Base-by-base conservation (phyloP, 1,139 yeast genomes). In the Protomyces inouyei region DNA sequence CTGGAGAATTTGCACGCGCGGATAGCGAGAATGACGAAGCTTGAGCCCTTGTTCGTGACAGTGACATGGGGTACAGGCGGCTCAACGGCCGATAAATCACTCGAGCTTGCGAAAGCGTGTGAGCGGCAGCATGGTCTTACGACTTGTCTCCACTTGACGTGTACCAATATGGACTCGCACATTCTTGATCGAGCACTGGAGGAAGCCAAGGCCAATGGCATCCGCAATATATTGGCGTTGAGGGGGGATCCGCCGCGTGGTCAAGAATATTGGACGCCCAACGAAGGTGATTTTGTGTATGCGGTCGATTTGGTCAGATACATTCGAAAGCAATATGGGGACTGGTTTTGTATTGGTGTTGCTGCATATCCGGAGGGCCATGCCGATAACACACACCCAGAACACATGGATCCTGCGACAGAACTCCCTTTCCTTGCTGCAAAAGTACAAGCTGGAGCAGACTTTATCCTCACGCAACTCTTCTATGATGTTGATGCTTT, bases 31-130 rank as follows among this genome's bases (percentile, higher is more conserved):
- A 87, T 93, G 95, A 84, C 88, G 72, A 87, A 88, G 2, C 78
- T 93, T 69, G 92, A 91, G 64, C 98, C 98, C 2, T 77, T 87
- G 28, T 95, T 93, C 74, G 86, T 92, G 63, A 89, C 97, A 1
- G 87, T 95, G 10, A 95, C 99, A 0, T 93, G 98, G 98, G 98
- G 98, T 36, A 98, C 98, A 8, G 98, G 98, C 48, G 98, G 98
- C 1, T 85, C 96, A 2, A 91, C 98, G 3, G 85, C 95, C 63
- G 87, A 84, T 65, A 91, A 90, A 76, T 88, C 97, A 0, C 76
- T 93, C 67, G 95, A 88, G 60, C 78, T 93, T 66, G 97, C 97
- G 0, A 79, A 84, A 21, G 82, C 89, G 2, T 87, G 95, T 71
- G 90, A 87, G 71, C 79, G 82, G 60, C 88, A 86, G 63, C 79